Evolutionary conservation across 23 red algal species (phyloP).

Genomic region (Chondrus crispus): DNA sequence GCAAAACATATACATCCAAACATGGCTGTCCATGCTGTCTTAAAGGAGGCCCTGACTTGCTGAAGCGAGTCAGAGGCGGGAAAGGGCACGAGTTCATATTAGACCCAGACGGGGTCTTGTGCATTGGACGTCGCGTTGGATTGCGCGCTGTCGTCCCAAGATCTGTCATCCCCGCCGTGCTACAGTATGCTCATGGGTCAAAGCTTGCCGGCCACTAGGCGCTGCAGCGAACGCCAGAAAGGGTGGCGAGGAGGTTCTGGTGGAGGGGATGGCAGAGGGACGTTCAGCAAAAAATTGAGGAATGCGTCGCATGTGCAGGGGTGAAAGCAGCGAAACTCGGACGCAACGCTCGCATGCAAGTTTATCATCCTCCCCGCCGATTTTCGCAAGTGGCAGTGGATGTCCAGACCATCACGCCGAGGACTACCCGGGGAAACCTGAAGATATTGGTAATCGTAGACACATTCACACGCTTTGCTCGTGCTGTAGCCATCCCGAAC

Average conservation of each 20-base stretch:
- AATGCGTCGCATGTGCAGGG: not conserved
- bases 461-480: not conserved
- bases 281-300: not conserved
- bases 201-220: too few species aligned
- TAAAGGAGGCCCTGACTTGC: too few species aligned
- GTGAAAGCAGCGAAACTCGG: not conserved
- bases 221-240: too few species aligned
- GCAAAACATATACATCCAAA: too few species aligned
- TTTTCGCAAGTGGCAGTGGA: not conserved
- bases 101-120: too few species aligned
- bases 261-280: not conserved
- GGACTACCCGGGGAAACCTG: not conserved
- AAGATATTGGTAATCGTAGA: not conserved
- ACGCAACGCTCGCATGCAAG: not conserved
- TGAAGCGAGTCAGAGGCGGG: too few species aligned
- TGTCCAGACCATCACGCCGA: not conserved
- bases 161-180: too few species aligned
- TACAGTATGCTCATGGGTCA: too few species aligned
- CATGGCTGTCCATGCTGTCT: too few species aligned
- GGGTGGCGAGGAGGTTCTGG: not conserved
- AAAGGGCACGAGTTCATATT: too few species aligned
- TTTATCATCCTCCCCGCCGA: not conserved
- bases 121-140: too few species aligned
- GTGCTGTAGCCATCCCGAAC: not conserved
- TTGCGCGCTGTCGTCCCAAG: too few species aligned